These are phyloP conservation scores for Herpetomonas samuelpessoai DNA, from an alignment of 208 protist genomes.

Conservation along the genomic window DNA sequence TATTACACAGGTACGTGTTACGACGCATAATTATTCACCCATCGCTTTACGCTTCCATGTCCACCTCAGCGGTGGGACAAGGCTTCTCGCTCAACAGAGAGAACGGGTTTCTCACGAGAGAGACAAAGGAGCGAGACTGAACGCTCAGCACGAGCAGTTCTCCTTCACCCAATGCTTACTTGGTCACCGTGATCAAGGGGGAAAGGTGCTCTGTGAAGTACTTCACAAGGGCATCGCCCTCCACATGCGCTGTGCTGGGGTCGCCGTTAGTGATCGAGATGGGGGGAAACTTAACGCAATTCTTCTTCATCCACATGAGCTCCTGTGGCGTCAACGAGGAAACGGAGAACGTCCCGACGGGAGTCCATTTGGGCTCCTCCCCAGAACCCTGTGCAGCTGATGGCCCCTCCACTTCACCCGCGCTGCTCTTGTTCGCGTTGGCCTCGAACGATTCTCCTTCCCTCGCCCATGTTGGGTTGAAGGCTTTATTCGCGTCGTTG, in stretches of 20 bases:
- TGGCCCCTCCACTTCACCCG: too few relatives aligned
- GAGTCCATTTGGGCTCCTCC: slow-evolving; percentile 25
- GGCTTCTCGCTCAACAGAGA: too few relatives aligned
- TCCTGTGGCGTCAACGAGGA: slow-evolving; percentile 35
- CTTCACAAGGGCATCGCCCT: slow-evolving; percentile 11
- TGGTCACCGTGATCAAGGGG: not conserved
- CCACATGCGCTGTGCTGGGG: slow-evolving; percentile 22
- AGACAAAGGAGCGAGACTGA: too few relatives aligned
- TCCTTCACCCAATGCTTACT: not conserved
- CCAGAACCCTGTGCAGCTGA: too few relatives aligned
- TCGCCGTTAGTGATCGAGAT: slow-evolving; percentile 48
- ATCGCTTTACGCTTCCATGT: too few relatives aligned
- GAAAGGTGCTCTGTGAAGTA: slow-evolving; percentile 16
- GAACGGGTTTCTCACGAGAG: too few relatives aligned
- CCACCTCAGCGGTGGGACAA: too few relatives aligned
- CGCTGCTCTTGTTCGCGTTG: not conserved
- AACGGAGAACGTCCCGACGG: slow-evolving; percentile 33
- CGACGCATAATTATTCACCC: too few relatives aligned
- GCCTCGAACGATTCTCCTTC: not conserved
- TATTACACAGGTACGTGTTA: too few relatives aligned
- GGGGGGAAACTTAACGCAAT: slow-evolving; percentile 36
- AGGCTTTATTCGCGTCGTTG: slow-evolving; percentile 11
- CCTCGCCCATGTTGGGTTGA: slow-evolving; percentile 16
- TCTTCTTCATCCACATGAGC: slow-evolving; percentile 66
- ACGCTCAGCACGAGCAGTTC: too few relatives aligned